Conservation (phyloP, 768 basidiomycete species). For the Phlebiopsis gigantea region DNA sequence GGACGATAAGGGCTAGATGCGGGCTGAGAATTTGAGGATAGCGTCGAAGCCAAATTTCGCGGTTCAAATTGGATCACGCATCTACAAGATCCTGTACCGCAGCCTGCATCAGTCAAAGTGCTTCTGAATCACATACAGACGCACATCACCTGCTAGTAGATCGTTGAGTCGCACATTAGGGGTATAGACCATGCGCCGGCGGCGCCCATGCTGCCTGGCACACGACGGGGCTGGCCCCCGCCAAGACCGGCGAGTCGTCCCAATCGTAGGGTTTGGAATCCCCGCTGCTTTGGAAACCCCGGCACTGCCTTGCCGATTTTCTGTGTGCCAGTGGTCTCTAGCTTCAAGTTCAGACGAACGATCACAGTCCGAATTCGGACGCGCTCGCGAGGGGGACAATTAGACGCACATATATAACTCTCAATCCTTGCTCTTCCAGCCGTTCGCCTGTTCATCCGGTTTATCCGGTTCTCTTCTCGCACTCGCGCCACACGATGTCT, state of each 20-base stretch:
- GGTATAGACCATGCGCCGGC: background rate
- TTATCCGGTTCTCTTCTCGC: background rate
- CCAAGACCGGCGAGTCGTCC: background rate
- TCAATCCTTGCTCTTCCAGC: conserved; percentile 6
- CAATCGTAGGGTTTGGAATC: no score
- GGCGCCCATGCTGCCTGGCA: background rate
- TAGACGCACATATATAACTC: background rate
- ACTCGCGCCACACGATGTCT: conserved; percentile 47
- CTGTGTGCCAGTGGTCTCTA: background rate
- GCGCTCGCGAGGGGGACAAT: background rate
- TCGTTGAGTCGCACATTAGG: background rate
- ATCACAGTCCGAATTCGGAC: conserved; percentile 1
- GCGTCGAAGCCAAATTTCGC: background rate
- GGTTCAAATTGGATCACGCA: background rate
- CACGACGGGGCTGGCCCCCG: background rate
- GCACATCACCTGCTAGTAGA: background rate
- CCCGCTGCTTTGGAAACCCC: no score
- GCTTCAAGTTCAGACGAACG: background rate
- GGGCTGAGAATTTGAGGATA: background rate
- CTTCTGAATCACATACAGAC: background rate
- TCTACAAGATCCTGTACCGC: background rate
- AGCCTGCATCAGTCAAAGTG: background rate
- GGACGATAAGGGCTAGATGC: conserved; percentile 6
- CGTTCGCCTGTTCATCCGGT: conserved; percentile 8
- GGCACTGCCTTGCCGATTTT: no score